Conservation (phyloP, 352 stramenopile species). For the Phytophthora cryptogea region DNA sequence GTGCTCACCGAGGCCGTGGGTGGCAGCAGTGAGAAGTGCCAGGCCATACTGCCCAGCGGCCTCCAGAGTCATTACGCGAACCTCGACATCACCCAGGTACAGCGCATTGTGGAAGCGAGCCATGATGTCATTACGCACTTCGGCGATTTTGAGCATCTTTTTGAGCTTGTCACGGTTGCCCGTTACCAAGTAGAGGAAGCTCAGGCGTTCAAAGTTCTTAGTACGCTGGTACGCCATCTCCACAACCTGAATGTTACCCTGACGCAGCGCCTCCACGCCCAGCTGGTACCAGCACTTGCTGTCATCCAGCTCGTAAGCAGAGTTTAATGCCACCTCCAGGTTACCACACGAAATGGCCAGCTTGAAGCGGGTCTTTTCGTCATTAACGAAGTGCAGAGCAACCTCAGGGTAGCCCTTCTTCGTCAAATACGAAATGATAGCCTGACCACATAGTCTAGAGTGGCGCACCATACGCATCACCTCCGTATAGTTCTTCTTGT, state of each 20-base stretch:
- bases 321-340: conserved; percentile 98
- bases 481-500: conserved; percentile 96
- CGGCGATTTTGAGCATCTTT: conserved; percentile 99
- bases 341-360: conserved; percentile 99
- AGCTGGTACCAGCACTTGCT: conserved; percentile 97
- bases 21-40: conserved; percentile 96
- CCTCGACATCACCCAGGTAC: conserved; percentile 96
- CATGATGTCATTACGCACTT: conserved; percentile 98
- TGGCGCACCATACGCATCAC: conserved; percentile 99
- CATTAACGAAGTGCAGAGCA: conserved; percentile 99
- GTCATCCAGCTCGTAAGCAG: conserved; percentile 95
- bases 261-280: conserved; percentile 95
- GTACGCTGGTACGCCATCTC: conserved; percentile 99
- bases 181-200: conserved; percentile 99
- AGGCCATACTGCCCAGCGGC: conserved; percentile 95
- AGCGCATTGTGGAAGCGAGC: conserved; percentile 98
- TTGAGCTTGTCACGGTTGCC: conserved; percentile 98
- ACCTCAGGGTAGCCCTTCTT: conserved; percentile 99
- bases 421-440: conserved; percentile 99
- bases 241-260: conserved; percentile 99
- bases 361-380: conserved; percentile 98
- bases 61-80: conserved; percentile 96
- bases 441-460: conserved; percentile 96
- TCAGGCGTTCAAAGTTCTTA: conserved; percentile 99
- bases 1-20: conserved; percentile 95